Evolutionary conservation across 371 early-diverging fungal genomes (phyloP).

Genomic region (Sporodiniella umbellata): DNA sequence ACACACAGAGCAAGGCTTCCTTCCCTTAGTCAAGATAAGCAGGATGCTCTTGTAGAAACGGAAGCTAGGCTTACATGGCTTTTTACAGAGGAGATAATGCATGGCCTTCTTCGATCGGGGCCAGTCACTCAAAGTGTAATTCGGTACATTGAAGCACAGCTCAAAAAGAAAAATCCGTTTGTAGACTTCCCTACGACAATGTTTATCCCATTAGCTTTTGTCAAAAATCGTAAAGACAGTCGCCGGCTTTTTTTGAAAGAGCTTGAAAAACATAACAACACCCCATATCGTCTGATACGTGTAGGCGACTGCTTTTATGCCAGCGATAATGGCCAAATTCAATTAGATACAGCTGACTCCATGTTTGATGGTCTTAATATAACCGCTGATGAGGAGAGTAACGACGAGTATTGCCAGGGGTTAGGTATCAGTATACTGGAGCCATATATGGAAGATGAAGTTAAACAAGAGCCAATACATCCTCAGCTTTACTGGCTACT

Average conservation of each 20-base stretch:
- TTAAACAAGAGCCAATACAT: conserved; percentile 1
- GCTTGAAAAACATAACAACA: conserved; percentile 44
- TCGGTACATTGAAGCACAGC: conserved; percentile 57
- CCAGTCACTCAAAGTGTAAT: conserved; percentile 55
- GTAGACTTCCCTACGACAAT: conserved; percentile 65
- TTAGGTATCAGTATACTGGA: conserved; percentile 44
- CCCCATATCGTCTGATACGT: conserved; percentile 51
- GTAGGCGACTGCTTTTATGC: conserved; percentile 64
- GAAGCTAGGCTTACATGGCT: conserved; percentile 60
- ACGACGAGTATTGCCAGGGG: conserved; percentile 44
- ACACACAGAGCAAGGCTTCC: conserved; percentile 36
- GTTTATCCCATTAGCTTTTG: conserved; percentile 61
- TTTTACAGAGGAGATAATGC: conserved; percentile 76
- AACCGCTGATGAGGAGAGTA: conserved; percentile 12
- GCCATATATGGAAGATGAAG: conserved; percentile 17
- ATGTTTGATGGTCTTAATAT: conserved; percentile 18
- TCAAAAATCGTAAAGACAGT: conserved; percentile 45
- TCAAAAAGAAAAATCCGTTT: conserved; percentile 64
- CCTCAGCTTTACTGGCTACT: conserved; percentile 65
- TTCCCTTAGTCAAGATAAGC: conserved; percentile 50
- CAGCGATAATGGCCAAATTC: conserved; percentile 32
- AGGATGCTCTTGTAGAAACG: conserved; percentile 59
- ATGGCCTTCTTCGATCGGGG: conserved; percentile 59
- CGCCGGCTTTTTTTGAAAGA: conserved; percentile 59
- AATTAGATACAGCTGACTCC: conserved; percentile 3